Evolutionary conservation across 2,329 filamentous ascomycete species (phyloP).

Genomic region (Aspergillus ustus): DNA sequence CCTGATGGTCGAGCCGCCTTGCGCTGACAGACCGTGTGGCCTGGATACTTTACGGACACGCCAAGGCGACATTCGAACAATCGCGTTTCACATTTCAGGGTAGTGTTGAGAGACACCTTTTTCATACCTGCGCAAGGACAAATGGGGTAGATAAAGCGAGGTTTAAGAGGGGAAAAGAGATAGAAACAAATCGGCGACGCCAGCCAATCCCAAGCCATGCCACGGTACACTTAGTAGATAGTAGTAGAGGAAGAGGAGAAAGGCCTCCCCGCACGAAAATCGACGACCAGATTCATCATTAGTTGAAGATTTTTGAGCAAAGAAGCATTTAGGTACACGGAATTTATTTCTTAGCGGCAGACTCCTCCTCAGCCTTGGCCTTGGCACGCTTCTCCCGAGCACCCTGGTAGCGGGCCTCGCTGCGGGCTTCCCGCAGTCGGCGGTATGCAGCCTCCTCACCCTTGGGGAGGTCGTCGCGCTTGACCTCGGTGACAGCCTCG

Average conservation of each 20-base stretch:
- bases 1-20: no score
- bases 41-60: not conserved
- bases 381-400: constrained; percentile 90
- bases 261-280: constrained; percentile 38
- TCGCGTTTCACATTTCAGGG: constrained; percentile 39
- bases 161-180: constrained; percentile 12
- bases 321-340: constrained; percentile 25
- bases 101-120: constrained; percentile 39
- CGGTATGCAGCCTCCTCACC: constrained; percentile 85
- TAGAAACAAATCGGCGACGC: constrained; percentile 5
- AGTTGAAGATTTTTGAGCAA: constrained; percentile 33
- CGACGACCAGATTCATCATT: constrained; percentile 44
- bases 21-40: no score
- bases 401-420: constrained; percentile 80
- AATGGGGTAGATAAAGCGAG: constrained; percentile 24
- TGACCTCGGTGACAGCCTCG: constrained; percentile 72
- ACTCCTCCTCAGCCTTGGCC: constrained; percentile 74
- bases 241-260: constrained; percentile 26
- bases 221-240: constrained; percentile 31
- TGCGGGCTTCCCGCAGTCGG: constrained; percentile 81
- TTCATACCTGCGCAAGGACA: constrained; percentile 36
- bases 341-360: constrained; percentile 58
- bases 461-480: constrained; percentile 79
- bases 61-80: constrained; percentile 33
- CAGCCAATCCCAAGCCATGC: constrained; percentile 30